Evolutionary conservation across 768 basidiomycete species (phyloP).

Genomic region (Podaxis sp.): DNA sequence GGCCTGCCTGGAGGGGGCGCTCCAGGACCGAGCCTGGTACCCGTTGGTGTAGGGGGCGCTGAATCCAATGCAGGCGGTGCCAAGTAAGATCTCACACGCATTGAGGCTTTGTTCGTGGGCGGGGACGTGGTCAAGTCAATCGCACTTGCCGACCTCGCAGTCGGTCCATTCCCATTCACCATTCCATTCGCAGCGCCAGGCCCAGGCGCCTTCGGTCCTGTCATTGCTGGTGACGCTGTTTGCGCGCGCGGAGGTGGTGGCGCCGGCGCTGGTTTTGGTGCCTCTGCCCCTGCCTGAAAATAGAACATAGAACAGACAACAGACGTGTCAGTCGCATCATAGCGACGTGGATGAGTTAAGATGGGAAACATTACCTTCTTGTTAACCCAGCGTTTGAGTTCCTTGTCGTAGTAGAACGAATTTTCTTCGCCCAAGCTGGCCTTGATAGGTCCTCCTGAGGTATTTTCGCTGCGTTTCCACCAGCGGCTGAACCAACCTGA

Average conservation of each 20-base stretch:
- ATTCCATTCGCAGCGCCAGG: neutral
- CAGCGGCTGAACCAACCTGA: slow-evolving; percentile 76
- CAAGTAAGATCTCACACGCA: slow-evolving; percentile 63
- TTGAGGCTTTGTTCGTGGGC: slow-evolving; percentile 38
- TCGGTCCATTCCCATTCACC: slow-evolving; percentile 28
- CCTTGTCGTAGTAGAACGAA: slow-evolving; percentile 89
- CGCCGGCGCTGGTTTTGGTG: slow-evolving; percentile 45
- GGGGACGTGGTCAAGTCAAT: slow-evolving; percentile 55
- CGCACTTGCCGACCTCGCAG: slow-evolving; percentile 56
- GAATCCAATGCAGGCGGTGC: slow-evolving; percentile 45
- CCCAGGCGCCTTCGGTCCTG: slow-evolving; percentile 24
- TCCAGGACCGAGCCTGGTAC: slow-evolving; percentile 40
- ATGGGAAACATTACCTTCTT: slow-evolving; percentile 58
- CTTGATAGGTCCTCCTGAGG: slow-evolving; percentile 65
- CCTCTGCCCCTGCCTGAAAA: slow-evolving; percentile 53
- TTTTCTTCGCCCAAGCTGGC: slow-evolving; percentile 92
- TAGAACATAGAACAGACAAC: slow-evolving; percentile 4
- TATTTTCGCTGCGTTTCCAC: slow-evolving; percentile 65
- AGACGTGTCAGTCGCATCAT: neutral
- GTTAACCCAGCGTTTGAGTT: slow-evolving; percentile 95
- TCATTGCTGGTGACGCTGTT: slow-evolving; percentile 74
- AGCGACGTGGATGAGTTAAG: neutral
- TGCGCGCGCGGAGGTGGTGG: slow-evolving; percentile 78
- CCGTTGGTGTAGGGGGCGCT: slow-evolving; percentile 44
- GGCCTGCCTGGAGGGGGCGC: slow-evolving; percentile 50